Conservation (phyloP, 1,284 basidiomycete species). For the Chalciporus sp. region DNA sequence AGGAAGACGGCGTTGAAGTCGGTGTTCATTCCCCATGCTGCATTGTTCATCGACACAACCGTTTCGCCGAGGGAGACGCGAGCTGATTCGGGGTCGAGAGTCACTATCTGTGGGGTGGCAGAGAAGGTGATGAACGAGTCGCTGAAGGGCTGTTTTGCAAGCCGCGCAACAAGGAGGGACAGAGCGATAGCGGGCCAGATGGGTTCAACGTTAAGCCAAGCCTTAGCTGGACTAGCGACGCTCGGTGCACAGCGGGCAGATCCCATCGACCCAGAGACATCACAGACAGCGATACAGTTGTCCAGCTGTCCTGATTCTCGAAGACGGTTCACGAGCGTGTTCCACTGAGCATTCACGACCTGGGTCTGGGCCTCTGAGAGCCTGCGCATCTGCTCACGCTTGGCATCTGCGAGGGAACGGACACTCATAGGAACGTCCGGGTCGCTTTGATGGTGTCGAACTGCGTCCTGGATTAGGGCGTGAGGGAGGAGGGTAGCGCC, state of each 20-base stretch:
- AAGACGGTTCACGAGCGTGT: conserved; percentile 53
- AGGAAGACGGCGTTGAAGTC: conserved; percentile 62
- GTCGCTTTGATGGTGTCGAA: conserved; percentile 16
- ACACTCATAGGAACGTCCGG: too few relatives aligned
- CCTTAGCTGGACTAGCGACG: neutral
- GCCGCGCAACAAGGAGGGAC: conserved; percentile 62
- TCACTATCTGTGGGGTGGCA: conserved; percentile 47
- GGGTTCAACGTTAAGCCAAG: conserved; percentile 36
- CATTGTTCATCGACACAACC: conserved; percentile 38
- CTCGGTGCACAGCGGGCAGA: conserved; percentile 1
- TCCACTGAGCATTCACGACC: conserved; percentile 68
- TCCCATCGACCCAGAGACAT: conserved; percentile 77
- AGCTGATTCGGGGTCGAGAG: conserved; percentile 43
- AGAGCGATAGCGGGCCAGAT: conserved; percentile 65
- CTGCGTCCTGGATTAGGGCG: conserved; percentile 47
- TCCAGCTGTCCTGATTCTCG: conserved; percentile 56
- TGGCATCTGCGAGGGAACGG: conserved; percentile 7
- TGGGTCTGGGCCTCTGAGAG: conserved; percentile 39
- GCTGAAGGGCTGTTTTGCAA: conserved; percentile 65
- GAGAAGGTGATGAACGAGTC: conserved; percentile 73
- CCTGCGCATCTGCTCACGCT: conserved; percentile 30
- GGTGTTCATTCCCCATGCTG: conserved; percentile 61
- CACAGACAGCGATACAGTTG: conserved; percentile 69
- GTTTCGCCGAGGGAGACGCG: conserved; percentile 37
- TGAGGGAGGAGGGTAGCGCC: conserved; percentile 69